These are phyloP conservation scores for Chlorella variabilis DNA, from an alignment of 163 green algal genomes.

Conservation along the genomic window DNA sequence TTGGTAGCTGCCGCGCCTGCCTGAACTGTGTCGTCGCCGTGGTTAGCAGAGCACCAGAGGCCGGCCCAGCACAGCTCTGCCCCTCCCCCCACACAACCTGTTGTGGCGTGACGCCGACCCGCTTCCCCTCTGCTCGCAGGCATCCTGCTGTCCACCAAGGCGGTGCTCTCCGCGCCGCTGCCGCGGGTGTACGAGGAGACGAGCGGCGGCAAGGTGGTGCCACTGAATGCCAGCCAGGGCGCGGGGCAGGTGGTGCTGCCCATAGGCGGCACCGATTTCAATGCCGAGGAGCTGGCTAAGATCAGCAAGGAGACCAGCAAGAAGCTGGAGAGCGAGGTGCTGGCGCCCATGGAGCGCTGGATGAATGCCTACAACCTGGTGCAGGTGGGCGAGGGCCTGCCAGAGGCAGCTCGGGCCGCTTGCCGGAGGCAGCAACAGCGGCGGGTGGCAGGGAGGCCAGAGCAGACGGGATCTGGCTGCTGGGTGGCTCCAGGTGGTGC, in stretches of 20 bases:
- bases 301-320: conserved; percentile 72
- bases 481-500: too few relatives aligned
- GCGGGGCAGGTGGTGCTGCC: conserved; percentile 37
- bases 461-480: too few relatives aligned
- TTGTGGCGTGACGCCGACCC: too few relatives aligned
- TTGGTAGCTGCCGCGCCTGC: neutral
- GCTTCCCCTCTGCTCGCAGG: conserved; percentile 38
- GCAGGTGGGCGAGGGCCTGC: conserved; percentile 11
- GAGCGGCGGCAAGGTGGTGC: conserved; percentile 69
- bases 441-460: too few relatives aligned
- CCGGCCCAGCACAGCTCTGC: neutral
- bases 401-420: too few relatives aligned
- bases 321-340: conserved; percentile 84
- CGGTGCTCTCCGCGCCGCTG: conserved; percentile 77
- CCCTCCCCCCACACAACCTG: neutral
- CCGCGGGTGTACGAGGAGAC: conserved; percentile 85
- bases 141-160: conserved; percentile 65
- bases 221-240: conserved; percentile 56
- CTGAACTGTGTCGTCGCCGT: too few relatives aligned
- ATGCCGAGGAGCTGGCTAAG: conserved; percentile 69
- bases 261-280: conserved; percentile 81
- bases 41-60: too few relatives aligned
- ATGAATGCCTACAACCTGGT: conserved; percentile 80
- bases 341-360: conserved; percentile 87
- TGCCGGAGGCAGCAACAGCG: too few relatives aligned